These are phyloP conservation scores for Penicillium mononematosum DNA, from an alignment of 495 filamentous ascomycete genomes.

Conservation along the genomic window DNA sequence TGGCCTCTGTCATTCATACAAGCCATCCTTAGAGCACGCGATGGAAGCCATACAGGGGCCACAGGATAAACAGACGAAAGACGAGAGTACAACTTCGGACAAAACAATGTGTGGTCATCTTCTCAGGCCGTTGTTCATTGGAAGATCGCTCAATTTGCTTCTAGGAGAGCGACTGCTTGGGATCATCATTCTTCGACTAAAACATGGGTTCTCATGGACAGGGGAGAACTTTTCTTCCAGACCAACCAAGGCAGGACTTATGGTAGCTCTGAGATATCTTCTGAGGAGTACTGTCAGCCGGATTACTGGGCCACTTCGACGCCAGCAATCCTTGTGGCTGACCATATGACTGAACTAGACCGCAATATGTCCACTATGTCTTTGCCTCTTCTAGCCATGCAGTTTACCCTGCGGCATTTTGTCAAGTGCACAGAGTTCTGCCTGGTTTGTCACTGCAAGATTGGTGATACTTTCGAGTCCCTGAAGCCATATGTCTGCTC, in stretches of 20 bases:
- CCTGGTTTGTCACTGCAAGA: slow-evolving; percentile 75
- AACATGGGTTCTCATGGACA: slow-evolving; percentile 60
- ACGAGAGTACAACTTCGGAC: background rate
- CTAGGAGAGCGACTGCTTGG: slow-evolving; percentile 65
- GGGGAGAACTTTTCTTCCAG: slow-evolving; percentile 63
- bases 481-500: slow-evolving; percentile 90
- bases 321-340: slow-evolving; percentile 39
- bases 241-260: slow-evolving; percentile 39
- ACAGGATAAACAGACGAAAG: slow-evolving; percentile 6
- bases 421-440: slow-evolving; percentile 86
- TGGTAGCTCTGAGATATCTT: slow-evolving; percentile 4
- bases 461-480: slow-evolving; percentile 73
- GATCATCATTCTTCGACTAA: slow-evolving; percentile 59
- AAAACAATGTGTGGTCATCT: slow-evolving; percentile 1
- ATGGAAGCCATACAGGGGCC: slow-evolving; percentile 47
- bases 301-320: slow-evolving; percentile 31
- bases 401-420: slow-evolving; percentile 77
- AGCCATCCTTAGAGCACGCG: slow-evolving; percentile 43
- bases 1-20: slow-evolving; percentile 50
- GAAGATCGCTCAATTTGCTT: slow-evolving; percentile 66
- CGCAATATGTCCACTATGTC: slow-evolving; percentile 36
- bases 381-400: slow-evolving; percentile 73
- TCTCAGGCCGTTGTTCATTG: slow-evolving; percentile 64
- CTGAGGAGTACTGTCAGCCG: slow-evolving; percentile 14
- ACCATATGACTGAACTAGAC: slow-evolving; percentile 48